These are phyloP conservation scores for Hypoxylon fuscum DNA, from an alignment of 495 filamentous ascomycete genomes.

Conservation along the genomic window DNA sequence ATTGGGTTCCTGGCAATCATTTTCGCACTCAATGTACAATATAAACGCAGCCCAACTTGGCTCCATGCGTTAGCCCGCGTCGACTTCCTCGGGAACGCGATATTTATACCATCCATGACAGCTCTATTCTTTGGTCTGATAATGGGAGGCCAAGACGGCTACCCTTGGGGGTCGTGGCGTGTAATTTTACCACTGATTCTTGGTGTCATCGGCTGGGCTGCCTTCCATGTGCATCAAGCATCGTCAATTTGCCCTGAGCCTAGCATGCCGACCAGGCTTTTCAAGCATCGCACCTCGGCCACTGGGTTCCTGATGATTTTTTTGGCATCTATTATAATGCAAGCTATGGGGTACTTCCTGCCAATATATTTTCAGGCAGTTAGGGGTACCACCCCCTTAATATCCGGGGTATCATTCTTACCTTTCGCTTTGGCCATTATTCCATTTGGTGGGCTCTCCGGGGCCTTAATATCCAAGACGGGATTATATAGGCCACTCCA, in stretches of 20 bases:
- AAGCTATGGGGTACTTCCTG: constrained; percentile 49
- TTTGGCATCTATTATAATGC: not conserved
- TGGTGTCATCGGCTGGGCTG: not conserved
- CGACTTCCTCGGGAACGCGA: not conserved
- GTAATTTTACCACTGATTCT: not conserved
- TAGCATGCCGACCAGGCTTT: constrained; percentile 33
- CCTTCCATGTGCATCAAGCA: not conserved
- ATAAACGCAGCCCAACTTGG: not conserved
- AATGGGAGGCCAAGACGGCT: not conserved
- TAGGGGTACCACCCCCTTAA: constrained; percentile 52
- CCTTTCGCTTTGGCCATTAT: constrained; percentile 37
- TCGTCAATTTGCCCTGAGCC: constrained; percentile 11
- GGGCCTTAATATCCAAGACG: constrained; percentile 46
- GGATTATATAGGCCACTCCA: constrained; percentile 54
- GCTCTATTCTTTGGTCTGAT: not conserved
- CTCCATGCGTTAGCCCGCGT: not conserved
- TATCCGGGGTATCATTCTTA: constrained; percentile 57
- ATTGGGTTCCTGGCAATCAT: not conserved
- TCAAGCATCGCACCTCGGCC: constrained; percentile 38
- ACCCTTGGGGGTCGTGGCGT: not conserved
- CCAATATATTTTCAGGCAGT: constrained; percentile 74
- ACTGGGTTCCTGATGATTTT: constrained; percentile 31
- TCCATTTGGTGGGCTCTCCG: constrained; percentile 34
- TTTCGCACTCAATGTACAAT: not conserved
- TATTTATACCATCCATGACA: not conserved